phyloP scores from a whole-genome alignment of 1,284 basidiomycete genomes.

The Caloboletus firmus region DNA sequence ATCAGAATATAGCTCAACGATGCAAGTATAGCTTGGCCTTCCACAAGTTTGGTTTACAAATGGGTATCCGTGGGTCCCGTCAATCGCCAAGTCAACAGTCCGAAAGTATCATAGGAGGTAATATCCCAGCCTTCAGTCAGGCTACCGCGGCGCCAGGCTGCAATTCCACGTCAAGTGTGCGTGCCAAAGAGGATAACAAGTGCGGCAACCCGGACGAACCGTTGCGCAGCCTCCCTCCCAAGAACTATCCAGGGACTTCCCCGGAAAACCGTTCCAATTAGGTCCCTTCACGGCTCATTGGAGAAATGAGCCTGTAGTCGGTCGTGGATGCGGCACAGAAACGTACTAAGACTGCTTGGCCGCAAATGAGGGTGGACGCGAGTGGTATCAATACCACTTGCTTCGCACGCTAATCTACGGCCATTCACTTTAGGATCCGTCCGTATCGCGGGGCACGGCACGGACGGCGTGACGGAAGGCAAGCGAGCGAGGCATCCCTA shows the following conservation, averaged over 20 bases:
- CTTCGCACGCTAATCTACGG: constrained; percentile 13
- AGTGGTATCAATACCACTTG: constrained; percentile 1
- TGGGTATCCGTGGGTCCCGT: constrained; percentile 27
- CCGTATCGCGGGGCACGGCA: constrained; percentile 3
- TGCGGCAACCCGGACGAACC: constrained; percentile 14
- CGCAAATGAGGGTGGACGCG: constrained; percentile 24
- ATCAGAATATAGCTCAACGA: constrained; percentile 20
- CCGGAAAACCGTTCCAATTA: constrained; percentile 13
- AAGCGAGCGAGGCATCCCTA: constrained; percentile 12
- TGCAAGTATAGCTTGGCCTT: constrained; percentile 7
- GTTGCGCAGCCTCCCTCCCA: constrained; percentile 3
- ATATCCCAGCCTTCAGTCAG: constrained; percentile 19
- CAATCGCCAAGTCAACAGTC: constrained; percentile 32
- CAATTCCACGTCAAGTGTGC: constrained; percentile 21
- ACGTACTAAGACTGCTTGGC: constrained; percentile 23
- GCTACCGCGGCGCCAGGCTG: constrained; percentile 12
- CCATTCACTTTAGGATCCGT: constrained; percentile 20
- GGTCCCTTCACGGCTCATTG: constrained; percentile 14
- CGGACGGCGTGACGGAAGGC: constrained; percentile 1
- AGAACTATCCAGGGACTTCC: constrained; percentile 6
- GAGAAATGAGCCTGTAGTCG: background rate
- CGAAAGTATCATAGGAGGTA: constrained; percentile 19
- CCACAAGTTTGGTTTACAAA: constrained; percentile 17
- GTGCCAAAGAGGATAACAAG: constrained; percentile 21
- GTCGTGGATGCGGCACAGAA: constrained; percentile 21